phyloP scores from a whole-genome alignment of 73 alveolate genomes.

The Diophrys sp. region DNA sequence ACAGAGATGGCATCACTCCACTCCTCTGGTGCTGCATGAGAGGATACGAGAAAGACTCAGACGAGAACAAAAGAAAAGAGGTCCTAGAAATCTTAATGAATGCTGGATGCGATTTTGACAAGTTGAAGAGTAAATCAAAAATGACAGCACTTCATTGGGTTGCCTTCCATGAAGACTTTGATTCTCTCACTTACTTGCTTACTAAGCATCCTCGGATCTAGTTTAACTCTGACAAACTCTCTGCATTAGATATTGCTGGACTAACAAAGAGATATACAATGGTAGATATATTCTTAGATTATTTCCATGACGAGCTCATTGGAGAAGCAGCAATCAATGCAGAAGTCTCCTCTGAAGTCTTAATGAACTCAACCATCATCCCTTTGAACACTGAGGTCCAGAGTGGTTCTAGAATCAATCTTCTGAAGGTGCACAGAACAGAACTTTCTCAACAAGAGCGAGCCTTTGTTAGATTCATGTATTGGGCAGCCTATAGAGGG shows the following conservation, averaged over 20 bases:
- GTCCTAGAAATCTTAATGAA: too few species aligned
- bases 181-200: neutral
- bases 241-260: neutral
- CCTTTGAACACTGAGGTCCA: neutral
- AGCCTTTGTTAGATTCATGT: slow-evolving; percentile 1
- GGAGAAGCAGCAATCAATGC: too few species aligned
- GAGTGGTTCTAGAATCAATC: neutral
- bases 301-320: neutral
- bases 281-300: neutral
- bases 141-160: slow-evolving; percentile 2
- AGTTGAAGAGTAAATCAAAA: neutral
- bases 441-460: neutral
- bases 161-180: neutral
- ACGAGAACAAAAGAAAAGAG: too few species aligned
- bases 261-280: neutral
- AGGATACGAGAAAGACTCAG: too few species aligned
- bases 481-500: slow-evolving; percentile 37
- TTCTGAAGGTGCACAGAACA: neutral
- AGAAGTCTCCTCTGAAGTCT: too few species aligned
- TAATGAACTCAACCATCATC: neutral
- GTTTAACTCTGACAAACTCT: neutral
- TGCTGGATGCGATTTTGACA: neutral
- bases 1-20: too few species aligned
- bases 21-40: too few species aligned
- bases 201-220: neutral